These are phyloP conservation scores for Trichoderma sp. DNA, from an alignment of 2,329 filamentous ascomycete genomes.

Conservation along the genomic window DNA sequence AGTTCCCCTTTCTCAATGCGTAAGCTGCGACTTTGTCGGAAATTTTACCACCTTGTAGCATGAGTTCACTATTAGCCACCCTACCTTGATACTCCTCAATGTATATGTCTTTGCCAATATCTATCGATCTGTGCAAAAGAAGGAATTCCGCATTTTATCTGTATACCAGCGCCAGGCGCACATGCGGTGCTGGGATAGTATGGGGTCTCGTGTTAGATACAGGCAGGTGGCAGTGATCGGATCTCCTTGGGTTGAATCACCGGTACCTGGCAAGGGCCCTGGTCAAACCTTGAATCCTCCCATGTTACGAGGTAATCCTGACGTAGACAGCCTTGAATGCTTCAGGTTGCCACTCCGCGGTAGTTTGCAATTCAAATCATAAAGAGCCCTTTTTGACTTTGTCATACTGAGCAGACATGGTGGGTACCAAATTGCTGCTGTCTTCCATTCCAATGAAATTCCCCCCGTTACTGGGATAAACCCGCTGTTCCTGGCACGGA, in stretches of 20 bases:
- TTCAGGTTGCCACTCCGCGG: background rate
- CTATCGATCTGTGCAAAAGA: too few species aligned
- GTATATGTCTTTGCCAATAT: background rate
- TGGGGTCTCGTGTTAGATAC: background rate
- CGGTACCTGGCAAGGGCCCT: background rate
- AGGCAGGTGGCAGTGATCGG: background rate
- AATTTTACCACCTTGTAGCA: background rate
- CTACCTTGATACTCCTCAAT: background rate
- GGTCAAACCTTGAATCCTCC: constrained; percentile 11
- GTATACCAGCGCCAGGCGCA: background rate
- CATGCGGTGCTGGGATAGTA: background rate
- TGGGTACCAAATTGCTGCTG: background rate
- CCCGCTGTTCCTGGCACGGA: background rate
- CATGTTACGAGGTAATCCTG: background rate
- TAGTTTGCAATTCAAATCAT: background rate
- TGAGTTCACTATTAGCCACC: rapidly evolving
- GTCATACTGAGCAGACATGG: background rate
- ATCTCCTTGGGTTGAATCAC: background rate
- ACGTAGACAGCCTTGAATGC: background rate
- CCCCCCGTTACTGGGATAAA: background rate
- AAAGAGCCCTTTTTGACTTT: background rate
- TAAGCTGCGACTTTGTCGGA: background rate
- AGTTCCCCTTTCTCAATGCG: background rate
- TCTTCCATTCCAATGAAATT: background rate
- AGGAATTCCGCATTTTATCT: background rate